Percentiles rank a stretch among this genome's conserved stretches.
phyloP scores from a whole-genome alignment of 2,329 filamentous ascomycete species.

The Talaromyces atroroseus region DNA sequence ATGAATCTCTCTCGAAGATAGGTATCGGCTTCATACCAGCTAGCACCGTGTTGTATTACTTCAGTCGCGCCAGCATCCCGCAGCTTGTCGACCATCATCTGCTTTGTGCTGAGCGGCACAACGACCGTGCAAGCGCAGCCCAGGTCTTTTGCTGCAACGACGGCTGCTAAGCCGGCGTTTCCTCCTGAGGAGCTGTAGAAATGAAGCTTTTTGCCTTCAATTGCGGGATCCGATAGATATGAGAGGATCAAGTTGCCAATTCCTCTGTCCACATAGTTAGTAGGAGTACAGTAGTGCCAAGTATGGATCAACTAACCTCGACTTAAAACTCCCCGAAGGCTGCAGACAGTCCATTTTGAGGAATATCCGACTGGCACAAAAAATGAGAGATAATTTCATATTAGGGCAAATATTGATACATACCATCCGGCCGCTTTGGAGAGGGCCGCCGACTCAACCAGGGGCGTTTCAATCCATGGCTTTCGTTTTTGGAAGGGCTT shows the following conservation, averaged over 20 bases:
- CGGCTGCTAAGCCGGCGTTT: conserved; percentile 76
- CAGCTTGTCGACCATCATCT: conserved; percentile 65
- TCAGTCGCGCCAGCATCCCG: conserved; percentile 55
- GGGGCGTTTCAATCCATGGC: conserved; percentile 37
- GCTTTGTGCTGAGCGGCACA: conserved; percentile 59
- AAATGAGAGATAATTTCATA: not conserved
- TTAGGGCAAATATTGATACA: not conserved
- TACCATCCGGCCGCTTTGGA: conserved; percentile 38
- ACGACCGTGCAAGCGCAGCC: conserved; percentile 63
- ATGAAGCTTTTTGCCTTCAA: conserved; percentile 43
- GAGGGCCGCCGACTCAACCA: conserved; percentile 32
- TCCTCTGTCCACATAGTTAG: conserved; percentile 19
- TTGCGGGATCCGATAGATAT: conserved; percentile 20
- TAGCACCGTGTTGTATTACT: conserved; percentile 61
- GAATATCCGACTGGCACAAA: conserved; percentile 57
- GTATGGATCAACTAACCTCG: conserved; percentile 38
- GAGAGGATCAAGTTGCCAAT: conserved; percentile 34
- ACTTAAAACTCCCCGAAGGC: conserved; percentile 78
- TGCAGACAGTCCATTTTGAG: conserved; percentile 79
- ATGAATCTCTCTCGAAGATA: conserved; percentile 52
- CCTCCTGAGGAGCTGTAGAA: conserved; percentile 76
- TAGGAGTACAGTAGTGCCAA: not conserved
- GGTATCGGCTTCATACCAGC: conserved; percentile 64
- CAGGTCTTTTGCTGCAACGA: conserved; percentile 62
- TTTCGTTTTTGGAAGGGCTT: conserved; percentile 14